Base-by-base conservation (phyloP, 164 flowering plant genomes). In the Nymphaea thermarum region DNA sequence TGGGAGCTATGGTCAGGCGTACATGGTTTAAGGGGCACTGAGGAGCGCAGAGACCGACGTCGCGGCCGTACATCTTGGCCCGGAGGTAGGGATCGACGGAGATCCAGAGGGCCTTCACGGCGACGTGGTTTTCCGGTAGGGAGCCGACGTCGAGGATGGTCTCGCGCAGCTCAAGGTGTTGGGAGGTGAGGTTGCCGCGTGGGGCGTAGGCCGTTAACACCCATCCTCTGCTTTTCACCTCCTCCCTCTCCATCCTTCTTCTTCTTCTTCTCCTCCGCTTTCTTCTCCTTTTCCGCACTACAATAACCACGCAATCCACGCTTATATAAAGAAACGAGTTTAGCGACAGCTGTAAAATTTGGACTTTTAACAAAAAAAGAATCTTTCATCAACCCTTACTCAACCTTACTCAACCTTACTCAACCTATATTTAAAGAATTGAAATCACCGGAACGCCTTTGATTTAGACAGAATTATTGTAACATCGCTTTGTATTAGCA, bases 41-140 rank as follows among this genome's bases (percentile, higher is more conserved):
- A 6, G 81, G 66, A 5, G 70, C 62, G 70, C 70, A 72, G 0
- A 82, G 78, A 4, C 84, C 84, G 4, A 74, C 84, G 7, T 71
- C 18, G 11, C 7, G 25, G 42, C 82, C 85, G 43, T 67, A 66
- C 77, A 82, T 78, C 66, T 68, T 63, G 45, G 79, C 62, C 3
- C 82, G 75, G 3, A 74, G 68, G 68, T 76, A 78, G 0, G 82
- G 82, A 62, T 82, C 85, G 6, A 82, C 65, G 10, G 82, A 82
- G 64, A 82, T 42, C 60, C 64, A 72, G 42, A 82, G 73, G 60
- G 64, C 17, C 63, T 80, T 71, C 17, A 80, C 59, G 6, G 67
- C 76, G 14, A 76, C 81, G 44, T 80, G 81, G 55, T 63, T 5
- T 0, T 78, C 76, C 0, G 81, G 81, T 43, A 82, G 72, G 4